Percentiles rank a stretch among this genome's conserved stretches.
Evolutionary conservation across 768 basidiomycete genomes (phyloP).

Genomic region (Boletus vinaceobasis): DNA sequence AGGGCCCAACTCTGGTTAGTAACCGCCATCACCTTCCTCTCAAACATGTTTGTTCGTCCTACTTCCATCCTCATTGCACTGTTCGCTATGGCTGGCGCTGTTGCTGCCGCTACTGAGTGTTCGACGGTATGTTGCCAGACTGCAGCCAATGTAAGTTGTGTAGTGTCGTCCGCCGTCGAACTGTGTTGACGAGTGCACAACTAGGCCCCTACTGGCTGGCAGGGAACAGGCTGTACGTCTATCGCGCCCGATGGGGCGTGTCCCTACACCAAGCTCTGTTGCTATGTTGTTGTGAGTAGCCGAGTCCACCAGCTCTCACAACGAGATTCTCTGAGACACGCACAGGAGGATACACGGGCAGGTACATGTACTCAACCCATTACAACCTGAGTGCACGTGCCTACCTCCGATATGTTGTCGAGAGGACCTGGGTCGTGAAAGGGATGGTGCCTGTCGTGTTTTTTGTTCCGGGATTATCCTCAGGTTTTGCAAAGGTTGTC

Average conservation of each 20-base stretch:
- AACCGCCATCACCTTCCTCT: not conserved
- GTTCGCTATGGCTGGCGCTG: not conserved
- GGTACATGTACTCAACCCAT: not conserved
- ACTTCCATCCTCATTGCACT: not conserved
- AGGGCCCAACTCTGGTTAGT: not conserved
- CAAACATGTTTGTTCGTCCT: constrained; percentile 2
- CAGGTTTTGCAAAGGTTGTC: too few species aligned
- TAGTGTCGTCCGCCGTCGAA: not conserved
- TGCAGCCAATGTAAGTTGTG: not conserved
- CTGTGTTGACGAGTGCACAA: not conserved
- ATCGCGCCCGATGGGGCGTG: not conserved
- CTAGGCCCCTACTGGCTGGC: constrained; percentile 1
- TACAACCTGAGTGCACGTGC: too few species aligned
- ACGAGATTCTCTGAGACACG: not conserved
- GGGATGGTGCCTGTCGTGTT: too few species aligned
- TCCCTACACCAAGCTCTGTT: constrained; percentile 4
- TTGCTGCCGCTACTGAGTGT: not conserved
- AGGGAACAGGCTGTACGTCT: not conserved
- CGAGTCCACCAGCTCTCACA: too few species aligned
- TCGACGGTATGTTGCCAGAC: not conserved
- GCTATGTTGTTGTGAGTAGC: constrained; percentile 1
- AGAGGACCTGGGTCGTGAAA: too few species aligned
- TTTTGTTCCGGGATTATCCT: too few species aligned
- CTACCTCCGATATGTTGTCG: too few species aligned
- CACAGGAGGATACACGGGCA: not conserved